Evolutionary conservation across 2,329 filamentous ascomycete species (phyloP).

Genomic region (Fusarium sp.): DNA sequence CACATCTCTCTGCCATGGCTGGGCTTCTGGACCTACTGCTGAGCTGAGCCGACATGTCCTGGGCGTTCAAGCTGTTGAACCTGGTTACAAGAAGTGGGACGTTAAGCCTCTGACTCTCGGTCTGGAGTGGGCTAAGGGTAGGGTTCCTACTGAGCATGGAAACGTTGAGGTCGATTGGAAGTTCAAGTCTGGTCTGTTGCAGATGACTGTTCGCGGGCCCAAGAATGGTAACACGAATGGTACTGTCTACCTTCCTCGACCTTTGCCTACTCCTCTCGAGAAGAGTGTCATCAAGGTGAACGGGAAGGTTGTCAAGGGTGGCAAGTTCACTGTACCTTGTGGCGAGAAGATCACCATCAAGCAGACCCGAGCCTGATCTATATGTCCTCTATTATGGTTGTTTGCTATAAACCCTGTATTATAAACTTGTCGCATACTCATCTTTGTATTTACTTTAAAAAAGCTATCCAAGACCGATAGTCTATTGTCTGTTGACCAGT

Average conservation of each 20-base stretch:
- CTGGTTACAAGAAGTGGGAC: background rate
- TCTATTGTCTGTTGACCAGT: no score
- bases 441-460: no score
- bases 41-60: background rate
- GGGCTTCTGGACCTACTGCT: background rate
- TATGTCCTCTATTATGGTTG: accelerated
- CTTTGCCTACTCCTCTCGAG: background rate
- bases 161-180: background rate
- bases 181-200: background rate
- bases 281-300: background rate
- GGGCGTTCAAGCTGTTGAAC: background rate
- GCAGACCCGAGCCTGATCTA: accelerated
- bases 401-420: background rate
- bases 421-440: no score
- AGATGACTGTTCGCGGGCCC: background rate
- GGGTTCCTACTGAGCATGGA: background rate
- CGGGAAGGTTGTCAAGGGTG: background rate
- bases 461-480: no score
- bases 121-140: background rate
- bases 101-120: background rate
- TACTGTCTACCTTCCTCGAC: background rate
- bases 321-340: accelerated
- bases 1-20: background rate
- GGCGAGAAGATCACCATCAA: background rate
- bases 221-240: background rate